Conservation (phyloP, 305 asterid genomes). For the Petunia hybrid region DNA sequence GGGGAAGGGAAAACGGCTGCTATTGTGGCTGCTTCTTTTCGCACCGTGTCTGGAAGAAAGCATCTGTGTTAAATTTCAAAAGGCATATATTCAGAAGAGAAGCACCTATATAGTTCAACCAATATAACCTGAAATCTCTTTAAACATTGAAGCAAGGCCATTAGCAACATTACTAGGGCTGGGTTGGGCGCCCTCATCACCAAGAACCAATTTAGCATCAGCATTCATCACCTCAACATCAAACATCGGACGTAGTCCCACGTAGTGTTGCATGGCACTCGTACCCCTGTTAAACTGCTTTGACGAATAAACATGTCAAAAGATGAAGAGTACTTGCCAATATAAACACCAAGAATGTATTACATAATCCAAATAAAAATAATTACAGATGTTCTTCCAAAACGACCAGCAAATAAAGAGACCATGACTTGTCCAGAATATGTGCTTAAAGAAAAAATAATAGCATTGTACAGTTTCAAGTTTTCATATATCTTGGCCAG, state of each 20-base stretch:
- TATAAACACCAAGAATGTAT: conserved; percentile 20
- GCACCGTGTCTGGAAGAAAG: conserved; percentile 73
- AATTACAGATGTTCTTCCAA: background rate
- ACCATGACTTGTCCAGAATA: background rate
- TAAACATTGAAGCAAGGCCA: conserved; percentile 85
- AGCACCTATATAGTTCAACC: conserved; percentile 30
- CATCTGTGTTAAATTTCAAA: conserved; percentile 32
- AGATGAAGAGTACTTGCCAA: background rate
- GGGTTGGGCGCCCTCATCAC: conserved; percentile 81
- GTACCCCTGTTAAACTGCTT: conserved; percentile 97
- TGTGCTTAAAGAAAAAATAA: background rate
- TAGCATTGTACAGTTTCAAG: background rate
- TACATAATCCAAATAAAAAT: conserved; percentile 6
- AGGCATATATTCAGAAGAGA: conserved; percentile 30
- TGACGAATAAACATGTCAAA: conserved; percentile 42
- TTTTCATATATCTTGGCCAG: background rate
- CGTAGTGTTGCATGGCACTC: conserved; percentile 99
- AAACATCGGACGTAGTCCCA: conserved; percentile 97
- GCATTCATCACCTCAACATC: conserved; percentile 94
- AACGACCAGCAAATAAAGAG: background rate
- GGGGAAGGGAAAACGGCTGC: conserved; percentile 94
- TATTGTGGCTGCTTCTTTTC: conserved; percentile 96
- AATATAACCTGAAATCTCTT: conserved; percentile 84
- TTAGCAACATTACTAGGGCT: conserved; percentile 90
- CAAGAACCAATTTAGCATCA: conserved; percentile 87